Base-by-base conservation (phyloP, 1,284 basidiomycete species). In the Tylopilus orsonianus region DNA sequence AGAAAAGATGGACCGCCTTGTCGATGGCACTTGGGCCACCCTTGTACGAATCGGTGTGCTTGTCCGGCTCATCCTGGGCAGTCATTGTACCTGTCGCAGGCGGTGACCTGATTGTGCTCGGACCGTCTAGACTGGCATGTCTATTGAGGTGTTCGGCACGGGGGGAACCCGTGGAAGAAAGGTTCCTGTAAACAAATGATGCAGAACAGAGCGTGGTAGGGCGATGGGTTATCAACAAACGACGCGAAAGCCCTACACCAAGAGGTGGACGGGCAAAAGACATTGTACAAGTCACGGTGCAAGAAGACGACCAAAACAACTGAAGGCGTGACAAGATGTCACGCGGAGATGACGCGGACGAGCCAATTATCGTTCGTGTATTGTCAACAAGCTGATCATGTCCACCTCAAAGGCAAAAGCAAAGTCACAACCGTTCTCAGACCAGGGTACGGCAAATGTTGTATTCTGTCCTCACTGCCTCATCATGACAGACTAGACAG, bases 1-100 rank as follows among this genome's bases (percentile, higher is more conserved):
- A 98, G 80, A 99, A 98, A 43, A 97, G 67, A 69, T 96, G 90
- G 39, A 90, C 87, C 34, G 96, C 95, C 73, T 99, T 99, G 77
- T 98, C 93, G 44, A 97, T 75, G 29, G 95, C 92, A 65, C 86
- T 86, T 16, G 90, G 92, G 1, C 93, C 94, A 43, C 73, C 75
- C 61, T 80, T 79, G 75, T 90, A 92, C 34, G 82, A 80, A 61
- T 87, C 74, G 4, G 79, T 61, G 58, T 81, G 72, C 43, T 75
- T 78, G 35, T 75, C 79, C 0, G 73, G 69, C 45, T 77, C 71
- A 53, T 78, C 73, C 53, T 67, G 56, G 51, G 71, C 61, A 51
- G 67, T 58, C 67, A 73, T 60, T 58, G 59, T 52, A 56, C 68
- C 56, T 65, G 70, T 67, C 64, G 69, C 67, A 59, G 74, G 46